Evolutionary conservation across 1,284 basidiomycete genomes (phyloP).

Genomic region (Quambalaria eucalypti): DNA sequence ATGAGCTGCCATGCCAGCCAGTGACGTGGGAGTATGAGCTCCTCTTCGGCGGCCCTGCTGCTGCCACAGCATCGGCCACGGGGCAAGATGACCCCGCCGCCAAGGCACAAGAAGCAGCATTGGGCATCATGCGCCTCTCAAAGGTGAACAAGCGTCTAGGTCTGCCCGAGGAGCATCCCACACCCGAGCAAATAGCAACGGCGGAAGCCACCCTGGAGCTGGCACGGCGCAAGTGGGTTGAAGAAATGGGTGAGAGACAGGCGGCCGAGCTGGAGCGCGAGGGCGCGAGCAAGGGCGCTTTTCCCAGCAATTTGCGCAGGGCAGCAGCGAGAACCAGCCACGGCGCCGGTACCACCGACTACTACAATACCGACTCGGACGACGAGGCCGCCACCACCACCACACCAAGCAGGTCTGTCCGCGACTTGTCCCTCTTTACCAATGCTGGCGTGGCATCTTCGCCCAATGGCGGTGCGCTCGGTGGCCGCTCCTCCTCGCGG

Average conservation of each 20-base stretch:
- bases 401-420: not conserved
- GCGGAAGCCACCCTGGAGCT: slow-evolving; percentile 11
- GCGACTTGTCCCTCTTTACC: not conserved
- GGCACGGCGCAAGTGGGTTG: slow-evolving; percentile 17
- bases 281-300: slow-evolving; percentile 8
- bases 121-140: slow-evolving; percentile 13
- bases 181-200: slow-evolving; percentile 15
- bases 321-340: not conserved
- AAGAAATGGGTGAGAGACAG: slow-evolving; percentile 18
- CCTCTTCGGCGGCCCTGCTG: not conserved
- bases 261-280: slow-evolving; percentile 8
- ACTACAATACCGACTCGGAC: slow-evolving; percentile 5
- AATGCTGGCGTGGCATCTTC: not conserved
- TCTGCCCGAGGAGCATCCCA: not conserved
- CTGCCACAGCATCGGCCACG: not conserved
- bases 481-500: not conserved
- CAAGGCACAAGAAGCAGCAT: not conserved
- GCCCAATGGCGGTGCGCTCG: too few species aligned
- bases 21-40: not conserved
- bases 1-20: not conserved
- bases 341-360: not conserved
- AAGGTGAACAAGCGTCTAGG: not conserved
- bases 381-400: not conserved
- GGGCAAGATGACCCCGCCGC: not conserved
- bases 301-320: not conserved